Evolutionary conservation across 73 alveolate species (phyloP), one percentile per base, ranked within the genome.

Genomic region (Paramecium octaurelia): DNA sequence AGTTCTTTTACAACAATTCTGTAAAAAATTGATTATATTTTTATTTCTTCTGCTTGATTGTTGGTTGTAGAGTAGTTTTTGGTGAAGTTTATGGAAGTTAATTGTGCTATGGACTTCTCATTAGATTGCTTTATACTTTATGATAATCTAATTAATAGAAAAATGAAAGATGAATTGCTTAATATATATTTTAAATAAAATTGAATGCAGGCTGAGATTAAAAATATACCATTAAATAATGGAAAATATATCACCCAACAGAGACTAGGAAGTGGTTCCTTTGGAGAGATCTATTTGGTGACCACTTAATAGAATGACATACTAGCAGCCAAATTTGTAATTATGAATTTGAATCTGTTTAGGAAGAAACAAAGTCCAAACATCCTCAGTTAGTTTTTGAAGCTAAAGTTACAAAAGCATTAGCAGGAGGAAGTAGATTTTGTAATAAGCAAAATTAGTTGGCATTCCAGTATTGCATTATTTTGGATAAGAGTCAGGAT

Each of bases 191-290:
- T 54, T 54, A 54, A 54, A 54, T 4, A 4, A 54, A 54, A 18
- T 54, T 48, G 21, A 18, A 54, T 54, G 69, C 69, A 54, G 18
- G 16, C 69, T 4, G 69, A 54, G 8, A 54, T 54, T 2, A 54
- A 54, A 54, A 54, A 54, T 54, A 54, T 54, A 54, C 69, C 27
- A 54, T 54, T 54, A 3, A 18, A 54, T 18, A 3, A 92, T 14
- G 95, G 95, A 18, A 43, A 92, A 42, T 94, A 64, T 57, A 75
- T 16, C 2, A 92, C 95, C 43, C 89, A 92, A 29, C 83, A 93
- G 68, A 96, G 93, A 89, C 93, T 97, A 23, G 99, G 99, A 31
- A 84, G 94, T 70, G 99, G 99, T 24, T 96, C 98, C 36, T 97
- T 96, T 86, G 99, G 99, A 11, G 98, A 96, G 54, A 96, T 97